Evolutionary conservation across 352 stramenopile species (phyloP), one percentile per base, ranked within the genome.

Genomic region (Globisporangium spiculum): DNA sequence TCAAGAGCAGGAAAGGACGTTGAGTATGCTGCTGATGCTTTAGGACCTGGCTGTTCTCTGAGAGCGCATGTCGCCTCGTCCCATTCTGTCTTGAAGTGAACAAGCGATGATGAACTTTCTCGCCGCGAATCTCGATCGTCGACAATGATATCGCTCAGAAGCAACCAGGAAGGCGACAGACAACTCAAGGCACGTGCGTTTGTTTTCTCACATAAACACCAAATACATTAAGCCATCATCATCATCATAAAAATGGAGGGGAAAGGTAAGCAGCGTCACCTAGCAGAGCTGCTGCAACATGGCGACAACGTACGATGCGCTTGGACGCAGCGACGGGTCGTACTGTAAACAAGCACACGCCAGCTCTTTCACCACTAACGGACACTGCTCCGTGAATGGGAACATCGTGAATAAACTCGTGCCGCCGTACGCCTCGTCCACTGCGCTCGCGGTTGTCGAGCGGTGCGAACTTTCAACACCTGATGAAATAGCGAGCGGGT

Each of bases 241-340:
- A 62, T 30, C 56, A 48, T 22, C 46, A 60, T 48, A 62, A 34
- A 61, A 67, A 26, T 50, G 48, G 36, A 58, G 38, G 38, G 32
- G 32, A 44, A 44, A 30, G 14, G 27, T 65, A 32, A 44, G 5
- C 14, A 24, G 30, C 38, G 44, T 22, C 44, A 20, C 38, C 36
- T 54, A 73, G 55, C 26, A 53, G 41, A 66, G 65, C 44, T 81
- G 76, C 55, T 79, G 80, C 54, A 93, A 73, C 83, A 91, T 91
- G n/a, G 82, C 83, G 60, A 81, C 76, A 53, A 92, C 84, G 64
- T 93, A 91, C 64, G 81, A 85, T 27, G 86, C 82, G 30, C 82
- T 92, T 26, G 86, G 86, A 22, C 86, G 80, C 65, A 91, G 68
- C 32, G 79, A 88, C 54, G 86, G 82, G 65, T 93, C 86, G 60